These are phyloP conservation scores for Diplodia intermedia DNA, from an alignment of 2,329 filamentous ascomycete species.

Conservation along the genomic window DNA sequence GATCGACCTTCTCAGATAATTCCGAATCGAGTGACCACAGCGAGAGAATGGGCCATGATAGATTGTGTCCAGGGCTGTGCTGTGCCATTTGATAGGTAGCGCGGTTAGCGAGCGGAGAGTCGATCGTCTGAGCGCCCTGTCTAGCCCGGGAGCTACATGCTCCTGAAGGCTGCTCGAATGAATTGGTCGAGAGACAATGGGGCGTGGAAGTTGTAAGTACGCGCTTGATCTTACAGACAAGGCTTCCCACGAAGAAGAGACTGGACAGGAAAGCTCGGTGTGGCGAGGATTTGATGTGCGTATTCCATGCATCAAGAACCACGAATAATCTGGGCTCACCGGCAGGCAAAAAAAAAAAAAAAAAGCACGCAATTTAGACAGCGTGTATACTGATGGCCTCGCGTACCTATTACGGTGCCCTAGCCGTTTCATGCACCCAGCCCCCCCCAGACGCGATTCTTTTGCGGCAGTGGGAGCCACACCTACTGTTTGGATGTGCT, in stretches of 20 bases:
- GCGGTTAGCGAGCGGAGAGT: not conserved
- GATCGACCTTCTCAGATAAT: not conserved
- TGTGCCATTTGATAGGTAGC: not conserved
- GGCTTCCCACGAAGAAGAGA: not conserved
- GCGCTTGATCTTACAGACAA: not conserved
- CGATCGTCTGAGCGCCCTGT: not conserved
- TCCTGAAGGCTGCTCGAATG: not conserved
- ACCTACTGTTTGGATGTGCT: not conserved
- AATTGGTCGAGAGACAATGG: not conserved
- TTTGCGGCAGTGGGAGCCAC: not conserved
- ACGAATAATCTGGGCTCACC: not conserved
- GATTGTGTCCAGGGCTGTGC: not conserved
- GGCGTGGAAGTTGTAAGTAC: not conserved
- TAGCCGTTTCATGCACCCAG: not conserved
- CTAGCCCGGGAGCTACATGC: not conserved
- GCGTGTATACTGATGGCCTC: not conserved
- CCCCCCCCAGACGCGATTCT: not conserved
- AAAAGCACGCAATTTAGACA: not conserved
- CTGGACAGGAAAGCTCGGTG: not conserved
- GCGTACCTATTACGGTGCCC: not conserved
- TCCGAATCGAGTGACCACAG: not conserved
- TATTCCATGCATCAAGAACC: not conserved
- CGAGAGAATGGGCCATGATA: not conserved
- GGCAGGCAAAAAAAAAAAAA: constrained; percentile 10
- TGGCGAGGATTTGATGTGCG: not conserved